Evolutionary conservation across 176 grass and related monocot genomes (phyloP), one percentile per base, ranked within the genome.

Genomic region (Paspalum notatum): DNA sequence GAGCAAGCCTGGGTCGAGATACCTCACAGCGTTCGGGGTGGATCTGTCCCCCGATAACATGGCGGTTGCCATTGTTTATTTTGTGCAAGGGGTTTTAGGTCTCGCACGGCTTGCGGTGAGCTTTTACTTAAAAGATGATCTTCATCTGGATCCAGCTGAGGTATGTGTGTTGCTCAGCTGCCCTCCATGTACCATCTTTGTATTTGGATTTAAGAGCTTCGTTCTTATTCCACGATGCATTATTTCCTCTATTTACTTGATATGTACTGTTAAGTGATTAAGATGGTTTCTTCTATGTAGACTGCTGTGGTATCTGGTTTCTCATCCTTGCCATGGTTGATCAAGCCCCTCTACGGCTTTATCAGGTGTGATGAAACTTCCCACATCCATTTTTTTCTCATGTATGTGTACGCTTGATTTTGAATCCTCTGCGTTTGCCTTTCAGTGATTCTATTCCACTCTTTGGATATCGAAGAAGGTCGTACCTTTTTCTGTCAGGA

Each of bases 291-390:
- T 88, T 20, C 82, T 60, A 75, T 88, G 61, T 85, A 99, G 97
- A 99, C 97, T 80, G 96, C 97, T 88, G 89, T 99, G 90, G 86
- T 99, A 88, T 88, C 93, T 87, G 93, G 97, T 60, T 79, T 96
- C 72, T 93, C 93, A 50, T 88, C 97, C 73, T 86, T 99, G 59
- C 97, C 97, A 22, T 96, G 97, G 93, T 90, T 99, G 84, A 76
- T 99, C 82, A 99, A 99, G 85, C 93, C 97, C 77, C 85, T 99
- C 52, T 99, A 99, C 71, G 97, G 97, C 47, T 96, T 99, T 96
- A 91, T 99, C 79, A 99, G 97, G 97, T 99, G 42, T 61, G 5
- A 71, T 5, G 39, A 85, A 82, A 39, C 42, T 39, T 72, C 80
- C 66, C 70, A 69, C 18, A 44, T 46, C 38, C 14, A 43, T 74